These are phyloP conservation scores for Fusarium tjaetaba DNA, from an alignment of 2,329 filamentous ascomycete species.

Conservation along the genomic window DNA sequence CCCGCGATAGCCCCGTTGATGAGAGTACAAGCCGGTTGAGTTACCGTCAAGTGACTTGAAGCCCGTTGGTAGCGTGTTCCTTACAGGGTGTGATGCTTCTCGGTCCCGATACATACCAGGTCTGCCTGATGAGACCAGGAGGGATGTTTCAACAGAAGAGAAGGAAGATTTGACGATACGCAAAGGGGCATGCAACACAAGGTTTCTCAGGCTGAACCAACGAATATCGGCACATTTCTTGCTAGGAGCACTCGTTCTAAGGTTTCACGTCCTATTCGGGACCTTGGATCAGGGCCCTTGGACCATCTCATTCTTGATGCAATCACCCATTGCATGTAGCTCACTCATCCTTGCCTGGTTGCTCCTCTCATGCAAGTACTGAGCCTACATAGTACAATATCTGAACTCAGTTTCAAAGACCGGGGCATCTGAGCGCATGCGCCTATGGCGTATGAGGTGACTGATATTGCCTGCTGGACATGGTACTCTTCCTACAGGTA, in stretches of 20 bases:
- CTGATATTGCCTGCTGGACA: constrained; percentile 11
- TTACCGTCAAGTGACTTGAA: constrained; percentile 40
- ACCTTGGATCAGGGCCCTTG: constrained; percentile 20
- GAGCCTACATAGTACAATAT: constrained; percentile 10
- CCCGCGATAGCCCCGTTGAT: constrained; percentile 40
- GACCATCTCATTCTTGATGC: constrained; percentile 11
- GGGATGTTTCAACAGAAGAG: constrained; percentile 29
- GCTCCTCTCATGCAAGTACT: constrained; percentile 23
- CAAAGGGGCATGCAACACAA: constrained; percentile 33
- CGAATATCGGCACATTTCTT: constrained; percentile 33
- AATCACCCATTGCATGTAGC: constrained; percentile 11
- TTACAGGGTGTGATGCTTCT: constrained; percentile 37
- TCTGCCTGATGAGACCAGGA: constrained; percentile 38
- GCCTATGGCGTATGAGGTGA: constrained; percentile 20
- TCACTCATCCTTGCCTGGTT: constrained; percentile 22
- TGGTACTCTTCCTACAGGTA: constrained; percentile 5
- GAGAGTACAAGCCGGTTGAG: constrained; percentile 41
- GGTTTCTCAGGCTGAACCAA: constrained; percentile 22
- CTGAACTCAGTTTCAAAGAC: constrained; percentile 21
- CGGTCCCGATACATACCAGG: constrained; percentile 34
- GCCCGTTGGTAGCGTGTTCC: constrained; percentile 39
- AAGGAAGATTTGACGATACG: constrained; percentile 36
- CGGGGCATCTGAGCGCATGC: constrained; percentile 24
- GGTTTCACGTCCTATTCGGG: constrained; percentile 28
- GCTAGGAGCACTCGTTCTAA: constrained; percentile 17